Percentiles rank a stretch among this genome's conserved stretches.
Conservation (phyloP, 257 asterid genomes). For the Gentiana macrophylla region DNA sequence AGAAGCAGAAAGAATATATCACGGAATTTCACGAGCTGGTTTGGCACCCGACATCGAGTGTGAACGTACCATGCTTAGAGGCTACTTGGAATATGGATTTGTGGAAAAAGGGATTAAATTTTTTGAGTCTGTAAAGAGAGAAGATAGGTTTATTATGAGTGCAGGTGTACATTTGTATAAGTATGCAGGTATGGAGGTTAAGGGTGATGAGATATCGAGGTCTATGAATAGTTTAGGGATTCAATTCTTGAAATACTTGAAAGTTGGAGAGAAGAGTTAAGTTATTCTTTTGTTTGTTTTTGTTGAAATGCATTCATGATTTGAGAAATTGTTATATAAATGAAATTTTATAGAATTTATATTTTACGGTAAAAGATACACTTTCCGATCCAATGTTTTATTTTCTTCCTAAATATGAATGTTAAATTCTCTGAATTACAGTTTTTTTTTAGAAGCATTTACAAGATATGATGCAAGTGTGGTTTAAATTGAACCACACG, state of each 20-base stretch:
- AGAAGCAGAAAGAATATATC: slow-evolving; percentile 56
- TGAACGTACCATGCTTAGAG: slow-evolving; percentile 52
- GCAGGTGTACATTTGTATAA: slow-evolving; percentile 64
- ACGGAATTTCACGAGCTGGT: slow-evolving; percentile 24
- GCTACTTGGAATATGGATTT: slow-evolving; percentile 52
- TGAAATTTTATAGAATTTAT: no score
- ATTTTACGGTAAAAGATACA: no score
- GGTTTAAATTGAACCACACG: no score
- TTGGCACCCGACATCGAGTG: slow-evolving; percentile 44
- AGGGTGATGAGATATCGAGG: slow-evolving; percentile 36
- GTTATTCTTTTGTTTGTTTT: no score
- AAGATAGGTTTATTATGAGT: slow-evolving; percentile 61
- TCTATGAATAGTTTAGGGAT: slow-evolving; percentile 31
- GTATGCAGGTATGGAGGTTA: slow-evolving; percentile 30
- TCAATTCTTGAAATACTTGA: slow-evolving; percentile 41
- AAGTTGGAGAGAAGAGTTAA: slow-evolving; percentile 40
- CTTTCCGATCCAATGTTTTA: no score
- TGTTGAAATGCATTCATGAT: no score
- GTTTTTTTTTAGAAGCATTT: no score
- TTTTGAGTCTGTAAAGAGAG: slow-evolving; percentile 19
- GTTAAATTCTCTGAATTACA: no score
- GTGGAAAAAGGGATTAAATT: slow-evolving; percentile 58
- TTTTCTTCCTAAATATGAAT: no score
- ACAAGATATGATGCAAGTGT: no score
- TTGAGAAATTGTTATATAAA: no score